Evolutionary conservation across 2,329 filamentous ascomycete genomes (phyloP).

Genomic region (Aureobasidium sp.): DNA sequence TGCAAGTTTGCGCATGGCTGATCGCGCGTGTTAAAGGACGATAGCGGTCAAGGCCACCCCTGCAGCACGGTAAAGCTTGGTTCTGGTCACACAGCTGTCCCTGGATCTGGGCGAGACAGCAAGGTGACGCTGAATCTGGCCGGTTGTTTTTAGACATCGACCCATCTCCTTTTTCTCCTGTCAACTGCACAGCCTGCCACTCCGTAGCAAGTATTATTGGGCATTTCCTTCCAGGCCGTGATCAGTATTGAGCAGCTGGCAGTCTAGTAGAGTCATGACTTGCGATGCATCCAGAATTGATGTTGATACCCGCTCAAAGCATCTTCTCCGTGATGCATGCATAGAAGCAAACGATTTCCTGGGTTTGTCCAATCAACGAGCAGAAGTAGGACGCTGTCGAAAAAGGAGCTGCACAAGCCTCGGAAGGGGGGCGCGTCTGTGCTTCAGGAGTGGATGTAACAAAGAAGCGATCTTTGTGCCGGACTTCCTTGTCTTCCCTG

Average conservation of each 20-base stretch:
- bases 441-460: constrained; percentile 2
- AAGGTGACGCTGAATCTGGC: background rate
- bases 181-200: background rate
- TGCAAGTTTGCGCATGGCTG: background rate
- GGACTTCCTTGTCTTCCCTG: background rate
- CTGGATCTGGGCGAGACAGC: background rate
- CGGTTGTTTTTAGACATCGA: background rate
- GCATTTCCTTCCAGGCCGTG: background rate
- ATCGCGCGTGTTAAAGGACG: constrained; percentile 1
- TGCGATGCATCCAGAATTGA: background rate
- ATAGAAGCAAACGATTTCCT: background rate
- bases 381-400: background rate
- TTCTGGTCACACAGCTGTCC: background rate
- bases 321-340: background rate
- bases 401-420: constrained; percentile 1
- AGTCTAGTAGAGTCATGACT: background rate
- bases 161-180: background rate
- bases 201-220: background rate
- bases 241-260: background rate
- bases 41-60: constrained; percentile 6
- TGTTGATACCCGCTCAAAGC: background rate
- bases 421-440: constrained; percentile 5
- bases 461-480: background rate
- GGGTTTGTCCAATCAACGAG: background rate
- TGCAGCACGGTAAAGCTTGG: constrained; percentile 7